phyloP scores from a whole-genome alignment of 2,329 filamentous ascomycete genomes.

The Penicillium thymicola region DNA sequence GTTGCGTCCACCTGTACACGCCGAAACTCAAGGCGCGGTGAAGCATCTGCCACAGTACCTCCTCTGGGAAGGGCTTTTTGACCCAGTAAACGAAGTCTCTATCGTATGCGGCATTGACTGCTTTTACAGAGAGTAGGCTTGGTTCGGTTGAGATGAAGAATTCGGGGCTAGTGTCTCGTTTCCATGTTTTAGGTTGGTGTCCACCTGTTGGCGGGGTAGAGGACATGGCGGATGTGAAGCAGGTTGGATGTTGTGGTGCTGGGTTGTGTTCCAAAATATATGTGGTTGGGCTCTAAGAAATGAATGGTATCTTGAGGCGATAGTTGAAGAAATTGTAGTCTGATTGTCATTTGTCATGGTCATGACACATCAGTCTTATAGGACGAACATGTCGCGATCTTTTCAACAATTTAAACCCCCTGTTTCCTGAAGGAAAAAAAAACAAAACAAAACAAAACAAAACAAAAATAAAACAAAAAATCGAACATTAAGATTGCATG shows the following conservation, averaged over 20 bases:
- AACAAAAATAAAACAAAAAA: too few species aligned
- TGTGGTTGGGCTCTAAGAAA: neutral
- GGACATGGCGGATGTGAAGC: slow-evolving; percentile 10
- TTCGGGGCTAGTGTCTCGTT: slow-evolving; percentile 9
- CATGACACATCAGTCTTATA: neutral
- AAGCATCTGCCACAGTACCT: slow-evolving; percentile 20
- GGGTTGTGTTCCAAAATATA: neutral
- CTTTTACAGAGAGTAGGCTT: slow-evolving; percentile 16
- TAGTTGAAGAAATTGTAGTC: neutral
- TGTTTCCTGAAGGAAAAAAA: too few species aligned
- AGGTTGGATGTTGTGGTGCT: neutral
- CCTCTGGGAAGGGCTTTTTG: slow-evolving; percentile 13
- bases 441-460: too few species aligned
- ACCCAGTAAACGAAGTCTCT: slow-evolving; percentile 20
- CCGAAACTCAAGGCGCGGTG: slow-evolving; percentile 21
- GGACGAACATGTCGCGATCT: neutral
- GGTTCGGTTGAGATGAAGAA: slow-evolving; percentile 22
- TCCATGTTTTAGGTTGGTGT: slow-evolving; percentile 17
- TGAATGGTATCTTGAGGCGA: neutral
- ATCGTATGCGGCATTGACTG: slow-evolving; percentile 19
- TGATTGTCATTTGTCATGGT: neutral
- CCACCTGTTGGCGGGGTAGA: slow-evolving; percentile 12
- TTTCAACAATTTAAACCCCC: neutral
- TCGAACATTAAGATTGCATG: neutral
- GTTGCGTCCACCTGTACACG: slow-evolving; percentile 13